Evolutionary conservation across 1,139 yeast genomes (phyloP).

Genomic region (Saccharomyces hybrid): DNA sequence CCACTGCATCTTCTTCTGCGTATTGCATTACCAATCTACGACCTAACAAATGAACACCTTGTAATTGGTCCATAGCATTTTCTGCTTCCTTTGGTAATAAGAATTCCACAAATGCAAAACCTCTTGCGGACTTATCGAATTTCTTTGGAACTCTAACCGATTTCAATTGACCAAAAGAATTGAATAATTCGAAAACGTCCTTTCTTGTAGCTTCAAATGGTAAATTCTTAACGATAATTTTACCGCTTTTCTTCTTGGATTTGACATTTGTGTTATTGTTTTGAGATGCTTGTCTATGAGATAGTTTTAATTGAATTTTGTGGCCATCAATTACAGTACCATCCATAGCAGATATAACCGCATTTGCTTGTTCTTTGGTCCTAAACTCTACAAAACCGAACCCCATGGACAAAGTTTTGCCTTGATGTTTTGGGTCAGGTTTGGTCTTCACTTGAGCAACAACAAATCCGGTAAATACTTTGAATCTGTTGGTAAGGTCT

Average conservation of each 20-base stretch:
- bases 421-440: constrained; percentile 72
- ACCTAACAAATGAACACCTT: constrained; percentile 94
- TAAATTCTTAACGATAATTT: constrained; percentile 88
- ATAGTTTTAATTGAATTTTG: constrained; percentile 76
- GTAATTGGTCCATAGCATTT: constrained; percentile 86
- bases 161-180: constrained; percentile 87
- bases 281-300: constrained; percentile 57
- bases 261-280: constrained; percentile 19
- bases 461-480: constrained; percentile 67
- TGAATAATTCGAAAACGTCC: constrained; percentile 83
- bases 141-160: constrained; percentile 95
- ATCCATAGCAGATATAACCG: constrained; percentile 67
- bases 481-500: constrained; percentile 55
- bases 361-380: constrained; percentile 67
- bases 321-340: constrained; percentile 84
- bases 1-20: constrained; percentile 73
- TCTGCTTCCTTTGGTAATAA: constrained; percentile 85
- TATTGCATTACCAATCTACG: constrained; percentile 92
- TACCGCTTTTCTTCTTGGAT: constrained; percentile 44
- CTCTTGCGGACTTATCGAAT: constrained; percentile 90
- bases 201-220: constrained; percentile 94
- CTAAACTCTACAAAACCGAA: constrained; percentile 92
- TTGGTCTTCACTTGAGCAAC: constrained; percentile 80
- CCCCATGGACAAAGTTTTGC: constrained; percentile 79
- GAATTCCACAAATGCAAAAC: constrained; percentile 96